Evolutionary conservation across 1,139 yeast species (phyloP).

Genomic region (Protomyces gravidus): DNA sequence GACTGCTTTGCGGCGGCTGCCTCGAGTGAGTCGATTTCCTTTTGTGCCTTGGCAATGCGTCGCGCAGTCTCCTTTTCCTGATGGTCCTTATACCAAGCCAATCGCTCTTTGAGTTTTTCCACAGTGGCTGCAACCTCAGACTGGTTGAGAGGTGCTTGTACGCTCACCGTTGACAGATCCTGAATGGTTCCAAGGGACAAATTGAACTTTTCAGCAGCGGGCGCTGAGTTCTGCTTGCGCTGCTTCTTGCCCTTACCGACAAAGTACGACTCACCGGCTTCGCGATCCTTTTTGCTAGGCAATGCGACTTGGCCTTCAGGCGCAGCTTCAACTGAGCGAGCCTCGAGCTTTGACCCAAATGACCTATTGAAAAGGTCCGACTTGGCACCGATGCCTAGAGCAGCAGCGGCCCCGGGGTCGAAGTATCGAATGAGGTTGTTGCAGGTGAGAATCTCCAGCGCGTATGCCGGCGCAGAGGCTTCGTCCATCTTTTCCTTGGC

Average conservation of each 20-base stretch:
- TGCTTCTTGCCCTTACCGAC: constrained; percentile 55
- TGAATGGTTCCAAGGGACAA: constrained; percentile 79
- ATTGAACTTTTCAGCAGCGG: constrained; percentile 51
- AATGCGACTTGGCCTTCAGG: constrained; percentile 38
- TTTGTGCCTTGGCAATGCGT: constrained; percentile 36
- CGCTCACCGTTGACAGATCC: constrained; percentile 68
- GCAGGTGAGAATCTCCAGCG: constrained; percentile 66
- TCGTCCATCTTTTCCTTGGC: constrained; percentile 64
- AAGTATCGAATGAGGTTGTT: constrained; percentile 66
- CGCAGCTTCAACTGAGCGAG: constrained; percentile 40
- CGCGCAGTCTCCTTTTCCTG: constrained; percentile 77
- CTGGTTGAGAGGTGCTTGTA: constrained; percentile 72
- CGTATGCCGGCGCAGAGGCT: constrained; percentile 75
- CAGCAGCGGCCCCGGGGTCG: constrained; percentile 71
- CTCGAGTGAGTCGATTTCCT: constrained; percentile 35
- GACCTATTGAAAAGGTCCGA: constrained; percentile 25
- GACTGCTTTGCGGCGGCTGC: constrained; percentile 9
- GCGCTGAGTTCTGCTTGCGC: constrained; percentile 39
- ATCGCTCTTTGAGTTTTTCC: constrained; percentile 67
- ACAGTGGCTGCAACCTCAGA: constrained; percentile 69
- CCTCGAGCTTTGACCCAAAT: constrained; percentile 33
- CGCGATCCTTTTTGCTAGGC: constrained; percentile 54
- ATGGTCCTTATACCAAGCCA: constrained; percentile 62
- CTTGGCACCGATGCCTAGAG: constrained; percentile 31
- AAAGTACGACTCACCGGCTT: constrained; percentile 51